These are phyloP conservation scores for Urostyla sp. DNA, from an alignment of 73 alveolate species.

Conservation along the genomic window DNA sequence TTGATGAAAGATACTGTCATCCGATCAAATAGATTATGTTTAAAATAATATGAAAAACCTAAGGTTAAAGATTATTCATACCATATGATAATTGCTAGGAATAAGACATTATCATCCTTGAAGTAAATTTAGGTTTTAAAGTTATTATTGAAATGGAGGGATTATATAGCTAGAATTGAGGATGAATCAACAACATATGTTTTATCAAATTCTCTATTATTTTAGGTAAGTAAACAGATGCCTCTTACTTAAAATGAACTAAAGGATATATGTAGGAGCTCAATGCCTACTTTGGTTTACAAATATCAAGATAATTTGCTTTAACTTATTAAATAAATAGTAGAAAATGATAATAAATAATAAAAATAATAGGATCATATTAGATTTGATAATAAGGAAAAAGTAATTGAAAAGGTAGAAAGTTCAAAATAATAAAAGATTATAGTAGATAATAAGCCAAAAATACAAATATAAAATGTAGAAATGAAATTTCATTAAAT, in stretches of 20 bases:
- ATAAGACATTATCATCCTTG: not conserved
- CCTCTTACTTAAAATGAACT: slow-evolving; percentile 37
- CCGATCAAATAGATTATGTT: slow-evolving; percentile 37
- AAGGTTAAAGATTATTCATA: slow-evolving; percentile 57
- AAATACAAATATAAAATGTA: too few relatives aligned
- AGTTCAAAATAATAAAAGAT: not conserved
- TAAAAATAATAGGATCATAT: not conserved
- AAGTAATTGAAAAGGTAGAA: not conserved
- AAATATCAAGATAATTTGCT: slow-evolving; percentile 35
- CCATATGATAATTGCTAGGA: slow-evolving; percentile 32
- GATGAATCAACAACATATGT: slow-evolving; percentile 62
- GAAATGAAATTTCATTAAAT: not conserved
- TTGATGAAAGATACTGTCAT: not conserved
- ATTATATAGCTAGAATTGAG: slow-evolving; percentile 62
- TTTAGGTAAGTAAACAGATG: slow-evolving; percentile 44
- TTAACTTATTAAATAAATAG: not conserved
- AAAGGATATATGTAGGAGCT: slow-evolving; percentile 34
- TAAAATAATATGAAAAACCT: slow-evolving; percentile 50
- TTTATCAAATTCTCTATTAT: slow-evolving; percentile 62
- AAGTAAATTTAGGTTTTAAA: slow-evolving; percentile 34
- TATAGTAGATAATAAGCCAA: too few relatives aligned
- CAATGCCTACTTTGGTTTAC: not conserved
- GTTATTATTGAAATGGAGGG: slow-evolving; percentile 60
- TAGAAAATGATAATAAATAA: not conserved
- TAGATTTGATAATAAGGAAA: not conserved